phyloP scores from a whole-genome alignment of 2,329 filamentous ascomycete species.

The Neonectria punicea region DNA sequence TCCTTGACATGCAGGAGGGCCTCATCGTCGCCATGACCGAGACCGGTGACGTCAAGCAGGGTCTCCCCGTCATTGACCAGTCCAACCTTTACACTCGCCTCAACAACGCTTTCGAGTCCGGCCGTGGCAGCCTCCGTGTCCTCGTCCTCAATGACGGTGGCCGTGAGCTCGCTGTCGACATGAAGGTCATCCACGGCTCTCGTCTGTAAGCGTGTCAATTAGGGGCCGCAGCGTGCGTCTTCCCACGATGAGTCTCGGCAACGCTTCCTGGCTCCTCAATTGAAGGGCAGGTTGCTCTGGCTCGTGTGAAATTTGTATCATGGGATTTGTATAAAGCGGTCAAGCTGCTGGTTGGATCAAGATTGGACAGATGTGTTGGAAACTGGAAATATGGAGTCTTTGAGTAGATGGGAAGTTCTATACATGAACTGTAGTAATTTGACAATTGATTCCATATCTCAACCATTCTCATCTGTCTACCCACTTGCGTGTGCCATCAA shows the following conservation, averaged over 20 bases:
- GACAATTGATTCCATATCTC: constrained; percentile 46
- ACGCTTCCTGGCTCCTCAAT: constrained; percentile 33
- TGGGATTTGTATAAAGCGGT: constrained; percentile 41
- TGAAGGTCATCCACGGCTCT: constrained; percentile 94
- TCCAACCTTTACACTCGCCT: constrained; percentile 87
- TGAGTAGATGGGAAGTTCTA: constrained; percentile 56
- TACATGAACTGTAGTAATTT: constrained; percentile 53
- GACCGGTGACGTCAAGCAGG: constrained; percentile 98
- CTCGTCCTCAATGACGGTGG: constrained; percentile 95
- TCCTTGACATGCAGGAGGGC: constrained; percentile 93
- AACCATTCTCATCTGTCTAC: background rate
- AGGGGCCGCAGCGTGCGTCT: constrained; percentile 39
- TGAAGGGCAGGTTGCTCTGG: constrained; percentile 30
- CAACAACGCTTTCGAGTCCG: constrained; percentile 84
- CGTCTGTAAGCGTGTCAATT: constrained; percentile 62
- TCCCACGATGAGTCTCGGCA: constrained; percentile 30
- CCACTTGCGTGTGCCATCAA: constrained; percentile 16
- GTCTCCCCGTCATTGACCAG: constrained; percentile 93
- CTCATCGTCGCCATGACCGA: constrained; percentile 97
- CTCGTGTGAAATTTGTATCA: constrained; percentile 42
- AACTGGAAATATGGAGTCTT: constrained; percentile 51
- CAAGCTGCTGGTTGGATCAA: constrained; percentile 39
- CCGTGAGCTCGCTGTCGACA: constrained; percentile 95
- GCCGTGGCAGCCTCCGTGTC: constrained; percentile 92
- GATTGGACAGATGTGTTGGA: constrained; percentile 49